Evolutionary conservation across 192 early-diverging fungal species (phyloP).

Genomic region (Pecoramyces ruminantium): DNA sequence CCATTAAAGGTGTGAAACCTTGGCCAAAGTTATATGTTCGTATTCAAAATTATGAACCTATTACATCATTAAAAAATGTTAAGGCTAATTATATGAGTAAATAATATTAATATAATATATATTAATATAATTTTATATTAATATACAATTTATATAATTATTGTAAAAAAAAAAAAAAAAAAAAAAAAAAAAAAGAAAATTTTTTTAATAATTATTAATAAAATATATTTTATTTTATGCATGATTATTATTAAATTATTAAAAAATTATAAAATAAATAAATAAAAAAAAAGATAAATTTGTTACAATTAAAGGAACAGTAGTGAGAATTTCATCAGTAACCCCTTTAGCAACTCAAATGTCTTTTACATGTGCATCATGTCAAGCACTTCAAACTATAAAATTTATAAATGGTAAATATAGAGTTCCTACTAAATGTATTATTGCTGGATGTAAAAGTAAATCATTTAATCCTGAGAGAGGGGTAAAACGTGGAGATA

Average conservation of each 20-base stretch:
- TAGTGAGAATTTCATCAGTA: constrained; percentile 58
- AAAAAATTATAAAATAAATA: too few relatives aligned
- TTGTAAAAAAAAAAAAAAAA: too few relatives aligned
- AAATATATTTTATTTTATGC: too few relatives aligned
- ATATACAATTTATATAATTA: too few relatives aligned
- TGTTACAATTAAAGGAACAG: constrained; percentile 55
- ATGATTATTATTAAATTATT: too few relatives aligned
- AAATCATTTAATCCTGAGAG: constrained; percentile 41
- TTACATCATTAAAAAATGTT: constrained; percentile 47
- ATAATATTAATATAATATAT: too few relatives aligned
- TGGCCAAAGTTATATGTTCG: constrained; percentile 11
- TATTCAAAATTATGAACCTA: constrained; percentile 22
- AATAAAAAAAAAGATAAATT: constrained; percentile 24
- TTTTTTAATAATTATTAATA: too few relatives aligned
- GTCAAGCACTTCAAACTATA: constrained; percentile 18
- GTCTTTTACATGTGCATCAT: constrained; percentile 34
- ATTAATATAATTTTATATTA: too few relatives aligned
- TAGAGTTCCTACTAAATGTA: constrained; percentile 37
- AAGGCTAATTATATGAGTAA: constrained; percentile 57
- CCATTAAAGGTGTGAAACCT: background rate
- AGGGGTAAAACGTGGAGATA: constrained; percentile 19
- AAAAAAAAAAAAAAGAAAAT: too few relatives aligned
- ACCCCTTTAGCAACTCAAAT: constrained; percentile 48
- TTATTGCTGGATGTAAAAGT: constrained; percentile 43
- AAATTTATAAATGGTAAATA: constrained; percentile 48